Percentiles rank a stretch among this genome's conserved stretches.
These are phyloP conservation scores for Entelexis paramagnoliae DNA, from an alignment of 1,139 yeast species.

Conservation along the genomic window DNA sequence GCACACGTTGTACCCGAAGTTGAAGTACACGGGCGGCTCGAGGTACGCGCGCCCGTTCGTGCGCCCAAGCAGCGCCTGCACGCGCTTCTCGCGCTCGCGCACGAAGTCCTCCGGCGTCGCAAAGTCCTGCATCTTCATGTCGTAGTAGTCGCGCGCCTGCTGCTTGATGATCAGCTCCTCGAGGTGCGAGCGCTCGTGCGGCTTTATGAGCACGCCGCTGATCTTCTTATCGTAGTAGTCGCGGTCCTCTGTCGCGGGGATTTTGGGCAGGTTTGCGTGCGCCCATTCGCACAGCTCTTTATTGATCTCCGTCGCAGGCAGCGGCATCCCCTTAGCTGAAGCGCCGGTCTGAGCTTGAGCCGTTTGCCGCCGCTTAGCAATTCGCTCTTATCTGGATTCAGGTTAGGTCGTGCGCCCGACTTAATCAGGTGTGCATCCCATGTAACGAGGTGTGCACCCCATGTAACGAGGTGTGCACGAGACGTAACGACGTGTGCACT, in stretches of 20 bases:
- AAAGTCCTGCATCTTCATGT: conserved; percentile 14
- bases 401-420: not conserved
- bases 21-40: conserved; percentile 46
- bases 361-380: not conserved
- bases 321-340: not conserved
- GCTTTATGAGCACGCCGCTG: conserved; percentile 26
- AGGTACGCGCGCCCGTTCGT: conserved; percentile 35
- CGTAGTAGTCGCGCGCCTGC: conserved; percentile 24
- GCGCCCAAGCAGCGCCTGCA: conserved; percentile 38
- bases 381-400: not conserved
- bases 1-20: conserved; percentile 46
- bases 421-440: too few relatives aligned
- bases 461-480: too few relatives aligned
- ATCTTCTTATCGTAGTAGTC: conserved; percentile 39
- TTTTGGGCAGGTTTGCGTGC: conserved; percentile 14
- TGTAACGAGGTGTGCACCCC: too few relatives aligned
- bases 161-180: conserved; percentile 30
- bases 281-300: conserved; percentile 20
- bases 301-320: conserved; percentile 15
- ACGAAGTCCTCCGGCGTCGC: conserved; percentile 6
- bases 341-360: not conserved
- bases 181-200: conserved; percentile 22
- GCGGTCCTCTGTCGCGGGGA: conserved; percentile 11
- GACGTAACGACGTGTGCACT: too few relatives aligned
- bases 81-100: conserved; percentile 15